A percentile compares a stretch with the other conserved stretches of the same genome.
These are phyloP conservation scores for Dryas drummondii DNA, from an alignment of 306 rosid species.

Conservation along the genomic window DNA sequence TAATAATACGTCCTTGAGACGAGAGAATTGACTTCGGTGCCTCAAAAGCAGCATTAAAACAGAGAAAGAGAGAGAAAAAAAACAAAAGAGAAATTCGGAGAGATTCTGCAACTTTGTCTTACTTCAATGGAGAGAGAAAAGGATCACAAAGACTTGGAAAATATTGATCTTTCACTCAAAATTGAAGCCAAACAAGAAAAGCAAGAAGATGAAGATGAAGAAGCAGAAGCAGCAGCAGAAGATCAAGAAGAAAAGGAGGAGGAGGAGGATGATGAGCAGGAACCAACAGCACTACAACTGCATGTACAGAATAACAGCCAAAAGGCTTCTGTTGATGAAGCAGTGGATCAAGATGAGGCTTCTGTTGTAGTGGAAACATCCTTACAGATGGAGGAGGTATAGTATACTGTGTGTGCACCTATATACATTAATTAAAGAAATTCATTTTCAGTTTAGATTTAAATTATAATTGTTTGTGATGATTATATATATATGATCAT, in stretches of 20 bases:
- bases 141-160: slow-evolving; percentile 38
- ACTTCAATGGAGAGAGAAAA: slow-evolving; percentile 38
- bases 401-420: no score
- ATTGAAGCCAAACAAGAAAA: slow-evolving; percentile 36
- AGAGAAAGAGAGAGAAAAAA: slow-evolving; percentile 19
- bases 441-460: neutral
- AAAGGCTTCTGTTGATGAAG: slow-evolving; percentile 38
- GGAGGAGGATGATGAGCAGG: neutral
- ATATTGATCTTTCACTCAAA: slow-evolving; percentile 71
- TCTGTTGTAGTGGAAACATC: no score
- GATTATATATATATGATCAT: neutral
- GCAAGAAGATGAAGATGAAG: neutral
- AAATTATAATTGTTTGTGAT: neutral
- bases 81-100: slow-evolving; percentile 29
- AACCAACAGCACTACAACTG: neutral
- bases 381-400: slow-evolving; percentile 20
- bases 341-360: slow-evolving; percentile 55
- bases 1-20: slow-evolving; percentile 49
- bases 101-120: slow-evolving; percentile 41
- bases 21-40: slow-evolving; percentile 92
- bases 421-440: no score
- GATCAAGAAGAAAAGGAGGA: neutral
- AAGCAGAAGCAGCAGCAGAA: neutral
- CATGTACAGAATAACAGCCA: slow-evolving; percentile 24
- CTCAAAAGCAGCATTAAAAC: slow-evolving; percentile 59